Percentiles rank a stretch among this genome's conserved stretches.
Conservation (phyloP, 148 eudicot species). For the Rhododendron williamsianum region DNA sequence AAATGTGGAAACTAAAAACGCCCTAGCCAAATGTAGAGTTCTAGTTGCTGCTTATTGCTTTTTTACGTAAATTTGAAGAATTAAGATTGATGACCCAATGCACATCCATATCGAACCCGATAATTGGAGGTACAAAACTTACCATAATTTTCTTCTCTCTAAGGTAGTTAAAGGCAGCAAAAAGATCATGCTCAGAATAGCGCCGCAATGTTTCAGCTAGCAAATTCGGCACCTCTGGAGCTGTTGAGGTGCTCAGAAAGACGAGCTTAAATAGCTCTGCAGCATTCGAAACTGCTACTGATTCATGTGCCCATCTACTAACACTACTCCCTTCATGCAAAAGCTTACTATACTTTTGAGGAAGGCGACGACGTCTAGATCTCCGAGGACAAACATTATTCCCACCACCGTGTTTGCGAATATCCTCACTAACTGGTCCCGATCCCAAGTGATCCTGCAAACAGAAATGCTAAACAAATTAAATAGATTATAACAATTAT, state of each 20-base stretch:
- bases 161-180: conserved; percentile 86
- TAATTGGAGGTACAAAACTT: conserved; percentile 18
- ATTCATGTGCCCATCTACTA: conserved; percentile 40
- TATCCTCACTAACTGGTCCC: conserved; percentile 17
- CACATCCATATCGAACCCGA: conserved; percentile 2
- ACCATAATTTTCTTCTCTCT: conserved; percentile 87
- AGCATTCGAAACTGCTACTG: conserved; percentile 84
- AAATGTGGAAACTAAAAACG: background rate
- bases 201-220: conserved; percentile 81
- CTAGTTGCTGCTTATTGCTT: background rate
- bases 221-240: conserved; percentile 64
- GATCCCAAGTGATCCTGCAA: conserved; percentile 37
- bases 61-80: conserved; percentile 1
- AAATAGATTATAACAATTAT: background rate
- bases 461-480: background rate
- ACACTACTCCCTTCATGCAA: conserved; percentile 37
- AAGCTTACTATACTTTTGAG: conserved; percentile 59
- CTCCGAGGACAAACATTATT: conserved; percentile 29
- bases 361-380: conserved; percentile 45
- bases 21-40: background rate
- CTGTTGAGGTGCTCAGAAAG: conserved; percentile 65
- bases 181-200: conserved; percentile 92
- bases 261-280: conserved; percentile 90
- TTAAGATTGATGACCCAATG: background rate
- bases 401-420: conserved; percentile 31